These are phyloP conservation scores for Lizonia empirigonia DNA, from an alignment of 2,329 filamentous ascomycete species.

Conservation along the genomic window DNA sequence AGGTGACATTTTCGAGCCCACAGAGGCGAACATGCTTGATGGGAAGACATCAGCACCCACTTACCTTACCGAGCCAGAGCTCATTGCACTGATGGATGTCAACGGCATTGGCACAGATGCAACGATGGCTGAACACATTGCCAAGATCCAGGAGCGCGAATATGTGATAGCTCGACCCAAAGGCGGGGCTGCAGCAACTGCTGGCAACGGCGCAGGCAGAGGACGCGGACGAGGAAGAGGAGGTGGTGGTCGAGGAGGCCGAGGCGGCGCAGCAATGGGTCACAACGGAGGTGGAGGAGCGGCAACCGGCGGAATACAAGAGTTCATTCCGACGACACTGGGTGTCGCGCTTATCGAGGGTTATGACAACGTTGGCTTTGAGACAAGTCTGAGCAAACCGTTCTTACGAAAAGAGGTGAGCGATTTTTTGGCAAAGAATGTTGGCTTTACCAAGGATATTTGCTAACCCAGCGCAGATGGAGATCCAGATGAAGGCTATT, in stretches of 20 bases:
- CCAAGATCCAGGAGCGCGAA: slow-evolving; percentile 87
- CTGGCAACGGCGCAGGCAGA: slow-evolving; percentile 49
- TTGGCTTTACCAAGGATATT: slow-evolving; percentile 1
- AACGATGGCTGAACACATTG: slow-evolving; percentile 98
- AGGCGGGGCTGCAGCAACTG: slow-evolving; percentile 39
- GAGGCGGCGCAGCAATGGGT: slow-evolving; percentile 50
- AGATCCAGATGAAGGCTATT: slow-evolving; percentile 94
- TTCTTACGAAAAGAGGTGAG: slow-evolving; percentile 85
- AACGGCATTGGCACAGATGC: slow-evolving; percentile 98
- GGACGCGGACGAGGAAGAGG: slow-evolving; percentile 52
- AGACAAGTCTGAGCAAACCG: slow-evolving; percentile 91
- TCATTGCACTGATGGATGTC: slow-evolving; percentile 96
- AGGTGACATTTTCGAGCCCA: slow-evolving; percentile 84
- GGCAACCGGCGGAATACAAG: slow-evolving; percentile 64
- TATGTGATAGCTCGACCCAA: slow-evolving; percentile 75
- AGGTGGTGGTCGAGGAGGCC: slow-evolving; percentile 51
- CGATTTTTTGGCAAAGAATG: slow-evolving; percentile 13
- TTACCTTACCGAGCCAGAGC: slow-evolving; percentile 91
- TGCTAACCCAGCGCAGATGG: slow-evolving; percentile 65
- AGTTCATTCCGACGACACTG: slow-evolving; percentile 91
- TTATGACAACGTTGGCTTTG: slow-evolving; percentile 92
- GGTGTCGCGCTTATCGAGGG: slow-evolving; percentile 92
- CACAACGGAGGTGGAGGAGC: slow-evolving; percentile 50
- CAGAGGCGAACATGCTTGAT: slow-evolving; percentile 85
- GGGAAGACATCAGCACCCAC: slow-evolving; percentile 85